A percentile compares a stretch with the other conserved stretches of the same genome.
phyloP scores from a whole-genome alignment of 495 filamentous ascomycete species.

The Penicillium daleae region DNA sequence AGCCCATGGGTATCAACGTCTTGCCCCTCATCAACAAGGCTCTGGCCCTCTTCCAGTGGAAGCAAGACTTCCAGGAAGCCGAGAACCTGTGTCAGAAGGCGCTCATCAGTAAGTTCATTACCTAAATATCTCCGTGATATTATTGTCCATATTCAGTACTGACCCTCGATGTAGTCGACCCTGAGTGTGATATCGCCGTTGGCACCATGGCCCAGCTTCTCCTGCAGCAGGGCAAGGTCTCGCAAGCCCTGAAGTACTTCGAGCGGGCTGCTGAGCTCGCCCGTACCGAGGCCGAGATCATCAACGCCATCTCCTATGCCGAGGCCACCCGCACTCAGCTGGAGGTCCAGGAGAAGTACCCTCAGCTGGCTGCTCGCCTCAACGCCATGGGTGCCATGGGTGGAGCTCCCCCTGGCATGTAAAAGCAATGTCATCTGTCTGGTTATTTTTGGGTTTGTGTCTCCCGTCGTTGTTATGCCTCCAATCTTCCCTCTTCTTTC shows the following conservation, averaged over 20 bases:
- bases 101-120: slow-evolving; percentile 79
- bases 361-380: slow-evolving; percentile 84
- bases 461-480: slow-evolving; percentile 6
- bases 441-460: neutral
- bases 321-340: slow-evolving; percentile 97
- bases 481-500: slow-evolving; percentile 27
- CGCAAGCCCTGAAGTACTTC: slow-evolving; percentile 94
- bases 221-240: slow-evolving; percentile 95
- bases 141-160: slow-evolving; percentile 2
- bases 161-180: slow-evolving; percentile 73
- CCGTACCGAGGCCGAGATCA: slow-evolving; percentile 92
- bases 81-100: slow-evolving; percentile 97
- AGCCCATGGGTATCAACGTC: slow-evolving; percentile 95
- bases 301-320: slow-evolving; percentile 96
- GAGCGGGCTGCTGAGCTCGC: slow-evolving; percentile 94
- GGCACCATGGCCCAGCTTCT: slow-evolving; percentile 99
- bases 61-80: slow-evolving; percentile 91
- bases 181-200: slow-evolving; percentile 98
- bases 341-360: slow-evolving; percentile 97
- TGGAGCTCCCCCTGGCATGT: slow-evolving; percentile 44
- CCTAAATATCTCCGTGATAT: neutral
- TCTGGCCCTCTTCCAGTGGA: slow-evolving; percentile 95
- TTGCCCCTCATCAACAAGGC: slow-evolving; percentile 98
- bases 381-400: slow-evolving; percentile 68
- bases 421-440: slow-evolving; percentile 22